Evolutionary conservation across 441 rosid species (phyloP).

Genomic region (Melastoma candidum): DNA sequence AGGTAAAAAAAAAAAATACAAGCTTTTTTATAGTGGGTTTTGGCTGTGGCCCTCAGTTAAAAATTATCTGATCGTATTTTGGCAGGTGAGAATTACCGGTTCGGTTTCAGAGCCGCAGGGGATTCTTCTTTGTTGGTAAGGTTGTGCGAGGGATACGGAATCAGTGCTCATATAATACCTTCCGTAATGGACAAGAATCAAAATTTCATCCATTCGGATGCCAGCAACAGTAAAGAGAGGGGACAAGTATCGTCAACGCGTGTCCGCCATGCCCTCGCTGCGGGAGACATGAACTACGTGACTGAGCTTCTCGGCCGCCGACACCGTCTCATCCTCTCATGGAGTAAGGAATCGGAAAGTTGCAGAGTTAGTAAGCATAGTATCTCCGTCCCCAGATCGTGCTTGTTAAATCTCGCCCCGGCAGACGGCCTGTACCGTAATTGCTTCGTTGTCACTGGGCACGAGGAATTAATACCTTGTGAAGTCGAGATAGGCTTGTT

Average conservation of each 20-base stretch:
- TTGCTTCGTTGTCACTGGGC: constrained; percentile 35
- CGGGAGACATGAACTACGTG: constrained; percentile 64
- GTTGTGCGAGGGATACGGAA: constrained; percentile 54
- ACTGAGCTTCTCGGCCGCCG: constrained; percentile 71
- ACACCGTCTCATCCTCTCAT: constrained; percentile 49
- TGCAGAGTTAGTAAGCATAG: constrained; percentile 19
- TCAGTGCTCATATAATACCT: constrained; percentile 49
- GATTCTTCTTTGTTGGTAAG: constrained; percentile 56
- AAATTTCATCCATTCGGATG: constrained; percentile 23
- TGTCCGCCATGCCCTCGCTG: constrained; percentile 70
- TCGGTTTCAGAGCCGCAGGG: constrained; percentile 82
- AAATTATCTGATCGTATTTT: background rate
- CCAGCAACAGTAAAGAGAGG: constrained; percentile 44
- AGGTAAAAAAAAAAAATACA: constrained; percentile 22
- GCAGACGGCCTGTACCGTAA: constrained; percentile 45
- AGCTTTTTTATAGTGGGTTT: no score
- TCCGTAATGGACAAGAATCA: constrained; percentile 82
- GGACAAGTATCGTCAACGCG: constrained; percentile 93
- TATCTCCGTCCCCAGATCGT: constrained; percentile 44
- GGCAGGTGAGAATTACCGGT: constrained; percentile 73
- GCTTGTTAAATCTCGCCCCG: constrained; percentile 60
- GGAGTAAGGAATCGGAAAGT: constrained; percentile 23
- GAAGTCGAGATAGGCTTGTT: constrained; percentile 48
- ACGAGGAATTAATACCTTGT: constrained; percentile 32
- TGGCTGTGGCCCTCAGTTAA: no score